Percentiles rank a stretch among this genome's conserved stretches.
These are phyloP conservation scores for Hypomyces perniciosus DNA, from an alignment of 2,329 filamentous ascomycete genomes.

Conservation along the genomic window DNA sequence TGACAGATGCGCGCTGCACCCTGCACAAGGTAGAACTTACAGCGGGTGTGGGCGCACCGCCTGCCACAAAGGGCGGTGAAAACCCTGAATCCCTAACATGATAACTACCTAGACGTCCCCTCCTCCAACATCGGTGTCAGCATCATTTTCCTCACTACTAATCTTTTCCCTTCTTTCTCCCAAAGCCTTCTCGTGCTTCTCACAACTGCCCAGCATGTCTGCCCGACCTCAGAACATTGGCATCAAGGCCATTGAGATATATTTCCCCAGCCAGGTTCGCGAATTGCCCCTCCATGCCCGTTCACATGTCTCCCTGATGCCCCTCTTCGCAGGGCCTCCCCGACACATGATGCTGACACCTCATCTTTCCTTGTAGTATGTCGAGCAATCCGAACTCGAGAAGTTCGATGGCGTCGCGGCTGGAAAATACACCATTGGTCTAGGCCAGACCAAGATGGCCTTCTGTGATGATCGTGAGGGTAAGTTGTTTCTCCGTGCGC, in stretches of 20 bases:
- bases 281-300: constrained; percentile 17
- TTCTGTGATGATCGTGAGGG: constrained; percentile 88
- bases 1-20: not conserved
- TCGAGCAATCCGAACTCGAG: constrained; percentile 76
- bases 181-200: not conserved
- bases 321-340: too few relatives aligned
- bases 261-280: constrained; percentile 78
- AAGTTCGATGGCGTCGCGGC: constrained; percentile 77
- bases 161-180: constrained; percentile 6
- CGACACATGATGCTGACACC: constrained; percentile 2
- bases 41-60: constrained; percentile 1
- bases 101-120: constrained; percentile 11
- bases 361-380: constrained; percentile 53
- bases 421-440: constrained; percentile 87
- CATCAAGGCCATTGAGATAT: constrained; percentile 90
- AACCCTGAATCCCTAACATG: constrained; percentile 6
- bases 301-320: not conserved
- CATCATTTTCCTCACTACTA: constrained; percentile 7
- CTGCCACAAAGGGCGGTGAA: constrained; percentile 18
- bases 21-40: not conserved
- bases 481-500: constrained; percentile 34
- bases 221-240: constrained; percentile 78
- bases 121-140: not conserved
- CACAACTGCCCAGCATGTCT: constrained; percentile 49
- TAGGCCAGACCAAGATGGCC: constrained; percentile 87